Conservation (phyloP, 2,329 filamentous ascomycete species). For the Colletotrichum sp. region DNA sequence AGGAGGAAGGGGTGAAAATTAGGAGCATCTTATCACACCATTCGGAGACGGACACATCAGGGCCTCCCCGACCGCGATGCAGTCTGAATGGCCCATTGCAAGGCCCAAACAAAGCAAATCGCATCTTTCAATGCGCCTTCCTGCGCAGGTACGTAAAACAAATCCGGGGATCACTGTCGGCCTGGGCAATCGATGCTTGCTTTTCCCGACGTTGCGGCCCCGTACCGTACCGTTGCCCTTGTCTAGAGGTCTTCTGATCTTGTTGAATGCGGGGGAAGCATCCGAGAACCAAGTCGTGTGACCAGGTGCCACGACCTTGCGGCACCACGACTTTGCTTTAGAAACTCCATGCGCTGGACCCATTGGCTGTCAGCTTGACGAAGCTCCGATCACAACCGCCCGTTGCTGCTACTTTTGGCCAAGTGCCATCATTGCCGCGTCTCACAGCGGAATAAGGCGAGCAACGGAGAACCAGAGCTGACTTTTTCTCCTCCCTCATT, state of each 20-base stretch:
- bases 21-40: not conserved
- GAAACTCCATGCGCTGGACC: not conserved
- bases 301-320: slow-evolving; percentile 13
- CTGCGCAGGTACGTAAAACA: not conserved
- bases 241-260: slow-evolving; percentile 20
- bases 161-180: not conserved
- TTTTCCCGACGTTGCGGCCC: slow-evolving; percentile 12
- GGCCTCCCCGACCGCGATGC: not conserved
- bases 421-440: slow-evolving; percentile 1
- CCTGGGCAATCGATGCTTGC: slow-evolving; percentile 6
- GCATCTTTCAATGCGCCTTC: not conserved
- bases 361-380: slow-evolving; percentile 4
- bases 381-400: not conserved
- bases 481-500: not conserved
- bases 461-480: not conserved
- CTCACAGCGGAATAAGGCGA: not conserved
- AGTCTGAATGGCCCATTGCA: not conserved
- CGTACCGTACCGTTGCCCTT: slow-evolving; percentile 7
- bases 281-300: slow-evolving; percentile 20
- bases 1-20: not conserved
- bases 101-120: not conserved
- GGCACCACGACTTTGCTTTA: slow-evolving; percentile 4
- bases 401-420: not conserved
- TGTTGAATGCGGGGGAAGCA: slow-evolving; percentile 18
- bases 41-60: not conserved